Base-by-base conservation (phyloP, 2,329 filamentous ascomycete genomes). In the Dactylella cylindrospora region DNA sequence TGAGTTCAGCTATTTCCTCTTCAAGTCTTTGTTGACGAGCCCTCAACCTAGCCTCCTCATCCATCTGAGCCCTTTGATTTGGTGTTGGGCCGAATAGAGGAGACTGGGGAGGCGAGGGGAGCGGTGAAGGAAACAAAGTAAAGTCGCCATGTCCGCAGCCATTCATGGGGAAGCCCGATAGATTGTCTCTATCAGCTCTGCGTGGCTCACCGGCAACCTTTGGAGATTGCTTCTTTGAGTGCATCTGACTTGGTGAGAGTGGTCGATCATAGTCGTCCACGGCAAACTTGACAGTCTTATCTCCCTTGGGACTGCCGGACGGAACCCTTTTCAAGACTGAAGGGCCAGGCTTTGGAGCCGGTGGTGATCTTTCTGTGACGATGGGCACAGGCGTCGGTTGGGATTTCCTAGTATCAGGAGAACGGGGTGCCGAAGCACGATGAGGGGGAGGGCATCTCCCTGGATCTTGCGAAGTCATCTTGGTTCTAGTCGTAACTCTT, bases 201-300 rank as follows among this genome's bases (percentile, higher is more conserved):
- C 51, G 46, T 29, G 59, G 51, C 19, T 64, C 50, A 23, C 52
- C 59, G 13, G 59, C 51, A 13, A 51, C 32, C 40, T 64, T 55
- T 9, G 59, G 59, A 20, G 59, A 52, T n/a, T 64, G 50, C 9
- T 33, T 55, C 13, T 45, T 41, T n/a, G 47, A 43, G 35, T 64
- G 59, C 39, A 57, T 57, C 26, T 55, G 36, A 31, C 39, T 46
- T 33, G 59, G 52, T 13, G 59, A 47, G 8, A 64, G 40, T 32
- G 59, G 59, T 52, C 52, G 44, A 38, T 64, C 59, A n/a, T 64
- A 57, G 39, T 64, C 59, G 29, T 64, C 59, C 20, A 64, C 59
- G 9, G 59, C 59, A 25, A 64, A 64, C 38, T 55, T 55, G 51
- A 64, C 59, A 22, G 51, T 55, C 46, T 64, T 64, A 25, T 39